Evolutionary conservation across 495 filamentous ascomycete genomes (phyloP).

Genomic region (Podospora tetraspora): DNA sequence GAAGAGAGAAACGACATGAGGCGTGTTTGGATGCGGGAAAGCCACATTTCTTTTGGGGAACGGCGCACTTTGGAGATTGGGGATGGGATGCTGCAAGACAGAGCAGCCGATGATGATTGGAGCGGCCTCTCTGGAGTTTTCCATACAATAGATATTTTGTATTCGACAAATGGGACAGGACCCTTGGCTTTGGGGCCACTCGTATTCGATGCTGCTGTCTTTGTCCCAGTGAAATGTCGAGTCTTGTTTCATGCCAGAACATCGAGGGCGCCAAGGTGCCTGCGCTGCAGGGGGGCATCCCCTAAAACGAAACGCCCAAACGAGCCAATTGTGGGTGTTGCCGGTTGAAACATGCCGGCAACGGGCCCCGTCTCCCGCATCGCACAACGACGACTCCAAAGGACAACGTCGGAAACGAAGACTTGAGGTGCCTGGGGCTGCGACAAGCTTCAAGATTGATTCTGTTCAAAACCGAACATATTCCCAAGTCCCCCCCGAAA

Average conservation of each 20-base stretch:
- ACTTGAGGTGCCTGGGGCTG: neutral
- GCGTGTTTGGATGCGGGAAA: neutral
- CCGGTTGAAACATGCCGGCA: neutral
- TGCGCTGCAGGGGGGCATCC: slow-evolving; percentile 5
- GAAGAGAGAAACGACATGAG: neutral
- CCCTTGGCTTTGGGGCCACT: neutral
- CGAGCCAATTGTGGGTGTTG: neutral
- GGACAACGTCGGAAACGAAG: too few relatives aligned
- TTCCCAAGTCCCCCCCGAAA: neutral
- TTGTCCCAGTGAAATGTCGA: too few relatives aligned
- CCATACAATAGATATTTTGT: neutral
- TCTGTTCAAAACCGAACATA: neutral
- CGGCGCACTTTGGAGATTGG: neutral
- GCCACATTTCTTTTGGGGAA: neutral
- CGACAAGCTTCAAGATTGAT: neutral
- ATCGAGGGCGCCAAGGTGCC: neutral
- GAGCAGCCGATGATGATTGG: neutral
- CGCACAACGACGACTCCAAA: neutral
- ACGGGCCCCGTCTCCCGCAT: neutral
- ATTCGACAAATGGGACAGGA: neutral
- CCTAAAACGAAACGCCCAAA: neutral
- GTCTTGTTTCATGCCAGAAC: too few relatives aligned
- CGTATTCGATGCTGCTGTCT: neutral
- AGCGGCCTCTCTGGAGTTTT: neutral
- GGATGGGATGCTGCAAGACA: neutral